A percentile compares a stretch with the other conserved stretches of the same genome.
These are phyloP conservation scores for Ophiostoma fasciatum DNA, from an alignment of 2,329 filamentous ascomycete species.

Conservation along the genomic window DNA sequence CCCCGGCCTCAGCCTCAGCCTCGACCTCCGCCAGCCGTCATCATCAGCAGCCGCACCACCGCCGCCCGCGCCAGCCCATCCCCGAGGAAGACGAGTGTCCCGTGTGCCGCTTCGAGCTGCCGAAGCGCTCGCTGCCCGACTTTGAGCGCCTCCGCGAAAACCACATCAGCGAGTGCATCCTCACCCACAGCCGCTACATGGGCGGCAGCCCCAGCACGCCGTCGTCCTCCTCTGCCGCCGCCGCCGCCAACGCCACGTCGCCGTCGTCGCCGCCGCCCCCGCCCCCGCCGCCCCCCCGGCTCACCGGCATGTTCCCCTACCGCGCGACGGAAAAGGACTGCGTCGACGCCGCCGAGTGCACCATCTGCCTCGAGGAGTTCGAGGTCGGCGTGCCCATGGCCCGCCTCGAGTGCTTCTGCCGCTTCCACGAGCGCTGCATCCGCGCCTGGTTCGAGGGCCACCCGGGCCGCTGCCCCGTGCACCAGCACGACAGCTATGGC, in stretches of 20 bases:
- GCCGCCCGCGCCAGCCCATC: slow-evolving; percentile 24
- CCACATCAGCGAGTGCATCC: slow-evolving; percentile 45
- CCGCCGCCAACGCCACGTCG: slow-evolving; percentile 2
- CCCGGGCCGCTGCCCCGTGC: slow-evolving; percentile 49
- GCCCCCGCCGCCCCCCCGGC: slow-evolving; percentile 22
- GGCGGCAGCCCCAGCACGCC: slow-evolving; percentile 8
- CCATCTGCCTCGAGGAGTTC: slow-evolving; percentile 53
- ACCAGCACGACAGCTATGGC: slow-evolving; percentile 48
- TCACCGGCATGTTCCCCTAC: slow-evolving; percentile 50
- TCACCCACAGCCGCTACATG: slow-evolving; percentile 34
- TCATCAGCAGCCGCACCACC: too few species aligned
- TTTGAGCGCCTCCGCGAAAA: slow-evolving; percentile 39
- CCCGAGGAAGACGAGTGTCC: slow-evolving; percentile 68
- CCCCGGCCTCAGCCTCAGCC: too few species aligned
- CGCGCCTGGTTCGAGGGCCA: slow-evolving; percentile 46
- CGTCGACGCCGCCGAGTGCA: slow-evolving; percentile 52
- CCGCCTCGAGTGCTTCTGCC: slow-evolving; percentile 50
- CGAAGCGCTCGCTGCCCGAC: slow-evolving; percentile 37
- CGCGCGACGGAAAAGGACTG: slow-evolving; percentile 53
- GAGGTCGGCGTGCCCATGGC: slow-evolving; percentile 47
- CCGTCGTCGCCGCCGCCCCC: not conserved
- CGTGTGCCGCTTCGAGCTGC: slow-evolving; percentile 58
- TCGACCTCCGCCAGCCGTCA: too few species aligned
- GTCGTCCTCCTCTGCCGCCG: slow-evolving; percentile 4
- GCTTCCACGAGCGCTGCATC: slow-evolving; percentile 48